Base-by-base conservation (phyloP, 2,329 filamentous ascomycete genomes). In the Ascochyta clinopodiicola region DNA sequence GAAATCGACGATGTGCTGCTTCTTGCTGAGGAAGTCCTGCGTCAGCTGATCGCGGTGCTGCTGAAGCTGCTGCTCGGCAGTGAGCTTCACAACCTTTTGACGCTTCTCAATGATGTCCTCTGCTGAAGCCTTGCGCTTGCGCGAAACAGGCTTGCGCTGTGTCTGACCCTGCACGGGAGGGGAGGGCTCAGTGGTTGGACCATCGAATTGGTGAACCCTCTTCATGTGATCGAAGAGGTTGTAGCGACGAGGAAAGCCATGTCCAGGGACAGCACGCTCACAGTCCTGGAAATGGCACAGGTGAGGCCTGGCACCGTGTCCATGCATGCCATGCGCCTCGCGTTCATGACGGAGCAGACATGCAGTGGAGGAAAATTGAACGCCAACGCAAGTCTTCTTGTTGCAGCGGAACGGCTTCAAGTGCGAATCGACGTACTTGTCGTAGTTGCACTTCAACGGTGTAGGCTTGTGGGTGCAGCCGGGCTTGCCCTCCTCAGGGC, bases 401-500 rank as follows among this genome's bases (percentile, higher is more conserved):
- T 95, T 96, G 88, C 94, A 98, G 58, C 91, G 88, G 81, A 97
- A 98, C 15, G 94, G 94, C 84, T 96, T 96, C 72, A 97, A 78
- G 79, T 98, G 94, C 25, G 94, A 97, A 78, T 98, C 94, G 66
- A 98, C 88, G 69, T 95, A 96, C 84, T 98, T 98, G 84, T 97
- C 93, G 75, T 97, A 98, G 80, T 96, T 96, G 87, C 94, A 97
- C 86, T 97, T 97, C 68, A 98, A 90, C 81, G 96, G 95, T 72
- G 96, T 95, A 36, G 93, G 87, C 79, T 91, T 90, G 86, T 97
- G 94, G 77, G 86, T 90, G 85, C 94, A 98, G 71, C 87, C 82
- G 45, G 84, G 79, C 53, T 82, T 80, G 67, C 86, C 89, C 75
- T 89, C 87, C 82, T 89, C 95, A 6, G 94, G 94, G 82, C 94